Evolutionary conservation across 306 rosid genomes (phyloP).

Genomic region (Leucaena leucocephala): DNA sequence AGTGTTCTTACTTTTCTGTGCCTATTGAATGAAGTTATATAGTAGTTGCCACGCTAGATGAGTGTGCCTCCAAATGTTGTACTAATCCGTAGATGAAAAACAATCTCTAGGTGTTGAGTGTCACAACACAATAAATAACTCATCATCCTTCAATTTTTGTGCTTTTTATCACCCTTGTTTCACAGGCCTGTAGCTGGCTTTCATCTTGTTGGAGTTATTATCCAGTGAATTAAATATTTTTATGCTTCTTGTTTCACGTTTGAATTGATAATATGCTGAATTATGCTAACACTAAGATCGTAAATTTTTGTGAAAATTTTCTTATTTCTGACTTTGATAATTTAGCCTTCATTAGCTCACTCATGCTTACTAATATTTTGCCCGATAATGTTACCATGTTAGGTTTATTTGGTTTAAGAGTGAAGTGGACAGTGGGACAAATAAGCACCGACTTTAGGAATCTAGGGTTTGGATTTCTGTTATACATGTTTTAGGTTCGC

Average conservation of each 20-base stretch:
- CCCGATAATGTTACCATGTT: background rate
- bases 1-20: background rate
- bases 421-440: slow-evolving; percentile 25
- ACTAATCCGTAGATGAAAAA: background rate
- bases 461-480: slow-evolving; percentile 25
- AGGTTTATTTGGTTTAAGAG: slow-evolving; percentile 5
- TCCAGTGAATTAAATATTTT: background rate
- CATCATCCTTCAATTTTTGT: background rate
- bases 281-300: background rate
- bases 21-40: background rate
- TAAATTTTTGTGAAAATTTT: background rate
- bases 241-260: background rate
- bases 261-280: background rate
- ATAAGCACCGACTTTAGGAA: background rate
- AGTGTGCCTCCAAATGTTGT: background rate
- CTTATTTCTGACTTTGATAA: background rate
- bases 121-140: background rate
- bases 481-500: slow-evolving; percentile 30
- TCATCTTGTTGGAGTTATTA: background rate
- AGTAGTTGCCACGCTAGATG: background rate
- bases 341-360: too few species aligned
- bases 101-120: background rate
- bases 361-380: background rate
- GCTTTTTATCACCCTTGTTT: background rate
- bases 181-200: background rate